phyloP scores from a whole-genome alignment of 1,284 basidiomycete species.

The Schizopora paradoxa region DNA sequence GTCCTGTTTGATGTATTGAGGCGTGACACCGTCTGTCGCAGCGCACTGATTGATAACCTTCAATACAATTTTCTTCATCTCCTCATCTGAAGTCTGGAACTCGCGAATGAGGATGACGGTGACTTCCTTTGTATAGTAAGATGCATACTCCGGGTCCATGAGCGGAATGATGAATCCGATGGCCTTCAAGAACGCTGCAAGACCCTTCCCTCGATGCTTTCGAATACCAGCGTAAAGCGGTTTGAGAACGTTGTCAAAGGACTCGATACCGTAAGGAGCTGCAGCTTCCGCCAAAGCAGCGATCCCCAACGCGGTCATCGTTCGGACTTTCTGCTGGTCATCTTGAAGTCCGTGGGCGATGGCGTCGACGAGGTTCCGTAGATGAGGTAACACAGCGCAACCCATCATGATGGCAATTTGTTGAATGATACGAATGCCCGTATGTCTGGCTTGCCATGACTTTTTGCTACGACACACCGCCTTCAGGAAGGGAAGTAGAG shows the following conservation, averaged over 20 bases:
- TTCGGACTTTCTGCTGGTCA: constrained; percentile 98
- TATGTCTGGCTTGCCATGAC: constrained; percentile 99
- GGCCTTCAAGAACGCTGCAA: constrained; percentile 97
- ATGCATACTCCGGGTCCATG: constrained; percentile 99
- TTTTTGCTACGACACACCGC: constrained; percentile 99
- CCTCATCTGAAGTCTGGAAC: constrained; percentile 99
- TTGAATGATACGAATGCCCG: constrained; percentile 98
- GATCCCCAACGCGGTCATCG: constrained; percentile 97
- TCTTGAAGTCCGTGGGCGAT: constrained; percentile 95
- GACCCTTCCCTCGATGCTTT: constrained; percentile 95
- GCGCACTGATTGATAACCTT: constrained; percentile 99
- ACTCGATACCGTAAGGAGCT: constrained; percentile 99
- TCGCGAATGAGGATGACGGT: constrained; percentile 98
- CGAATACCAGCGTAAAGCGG: constrained; percentile 98
- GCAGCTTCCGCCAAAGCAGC: constrained; percentile 96
- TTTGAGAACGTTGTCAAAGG: constrained; percentile 97
- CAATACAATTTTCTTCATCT: constrained; percentile 99
- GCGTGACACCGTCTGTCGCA: constrained; percentile 93
- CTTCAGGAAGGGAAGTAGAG: constrained; percentile 95
- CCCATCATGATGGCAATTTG: constrained; percentile 99
- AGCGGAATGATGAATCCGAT: constrained; percentile 99
- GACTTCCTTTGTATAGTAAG: constrained; percentile 96
- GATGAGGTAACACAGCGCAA: constrained; percentile 95
- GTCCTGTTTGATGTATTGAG: constrained; percentile 92
- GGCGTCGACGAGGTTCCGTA: constrained; percentile 94